Evolutionary conservation across 225 moss, liverwort and hornwort genomes (phyloP).

Genomic region (Neckera pumila): DNA sequence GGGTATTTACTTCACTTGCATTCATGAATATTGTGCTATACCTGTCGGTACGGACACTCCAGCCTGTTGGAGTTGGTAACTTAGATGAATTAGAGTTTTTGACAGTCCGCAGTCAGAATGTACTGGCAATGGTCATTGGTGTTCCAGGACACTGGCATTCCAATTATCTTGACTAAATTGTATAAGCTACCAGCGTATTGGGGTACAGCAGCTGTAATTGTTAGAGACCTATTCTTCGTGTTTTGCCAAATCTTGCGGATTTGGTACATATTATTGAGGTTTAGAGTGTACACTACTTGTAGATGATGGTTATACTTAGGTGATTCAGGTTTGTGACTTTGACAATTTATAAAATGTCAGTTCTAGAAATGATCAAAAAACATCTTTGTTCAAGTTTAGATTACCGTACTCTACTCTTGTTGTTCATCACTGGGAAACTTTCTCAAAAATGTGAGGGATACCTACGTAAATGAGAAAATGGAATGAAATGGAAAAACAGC

Average conservation of each 20-base stretch:
- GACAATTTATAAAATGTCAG: not conserved
- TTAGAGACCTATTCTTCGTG: not conserved
- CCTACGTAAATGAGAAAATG: not conserved
- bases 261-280: not conserved
- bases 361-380: not conserved
- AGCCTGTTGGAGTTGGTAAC: not conserved
- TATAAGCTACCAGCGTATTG: not conserved
- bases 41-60: not conserved
- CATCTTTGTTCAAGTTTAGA: too few species aligned
- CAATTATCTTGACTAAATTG: not conserved
- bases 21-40: not conserved
- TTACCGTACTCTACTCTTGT: too few species aligned
- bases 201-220: not conserved
- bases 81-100: not conserved
- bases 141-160: not conserved
- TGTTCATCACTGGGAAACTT: not conserved
- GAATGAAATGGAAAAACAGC: too few species aligned
- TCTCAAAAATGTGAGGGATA: not conserved
- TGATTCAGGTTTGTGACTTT: not conserved
- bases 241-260: not conserved
- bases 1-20: not conserved
- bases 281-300: not conserved
- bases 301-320: not conserved
- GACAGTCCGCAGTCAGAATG: not conserved
- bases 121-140: not conserved